These are phyloP conservation scores for Penicillium italicum DNA, from an alignment of 2,329 filamentous ascomycete species.

Conservation along the genomic window DNA sequence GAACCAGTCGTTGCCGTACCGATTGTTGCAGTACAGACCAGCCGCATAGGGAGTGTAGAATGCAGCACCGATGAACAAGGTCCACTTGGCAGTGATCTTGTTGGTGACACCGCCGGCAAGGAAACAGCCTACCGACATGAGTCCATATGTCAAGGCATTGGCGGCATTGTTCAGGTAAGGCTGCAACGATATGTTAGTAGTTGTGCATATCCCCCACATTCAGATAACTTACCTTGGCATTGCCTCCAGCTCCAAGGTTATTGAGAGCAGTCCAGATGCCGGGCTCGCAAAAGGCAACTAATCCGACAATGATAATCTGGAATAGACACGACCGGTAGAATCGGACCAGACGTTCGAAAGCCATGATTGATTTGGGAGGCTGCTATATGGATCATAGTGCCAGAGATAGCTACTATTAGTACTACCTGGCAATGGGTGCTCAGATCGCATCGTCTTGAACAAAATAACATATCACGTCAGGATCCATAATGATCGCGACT, in stretches of 20 bases:
- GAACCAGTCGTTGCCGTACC: conserved; percentile 50
- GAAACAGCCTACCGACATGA: conserved; percentile 48
- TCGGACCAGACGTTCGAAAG: background rate
- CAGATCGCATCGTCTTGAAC: background rate
- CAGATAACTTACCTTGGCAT: conserved; percentile 12
- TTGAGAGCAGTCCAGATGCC: conserved; percentile 47
- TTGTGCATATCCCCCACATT: background rate
- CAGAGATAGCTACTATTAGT: background rate
- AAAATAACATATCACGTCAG: conserved; percentile 11
- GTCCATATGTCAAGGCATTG: conserved; percentile 48
- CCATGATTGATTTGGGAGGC: background rate
- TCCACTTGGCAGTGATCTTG: conserved; percentile 40
- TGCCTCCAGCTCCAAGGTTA: conserved; percentile 43
- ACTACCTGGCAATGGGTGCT: background rate
- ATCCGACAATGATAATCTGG: conserved; percentile 41
- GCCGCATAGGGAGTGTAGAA: conserved; percentile 41
- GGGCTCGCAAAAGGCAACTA: conserved; percentile 42
- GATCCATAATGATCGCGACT: conserved; percentile 12
- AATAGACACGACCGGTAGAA: conserved; percentile 45
- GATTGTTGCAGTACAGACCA: conserved; percentile 40
- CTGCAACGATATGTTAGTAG: conserved; percentile 26
- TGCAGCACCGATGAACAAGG: conserved; percentile 42
- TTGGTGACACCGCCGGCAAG: conserved; percentile 45
- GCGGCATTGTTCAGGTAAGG: conserved; percentile 51
- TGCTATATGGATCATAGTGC: too few species aligned